Evolutionary conservation across 768 basidiomycete species (phyloP).

Genomic region (Pleurotus tuoliensis): DNA sequence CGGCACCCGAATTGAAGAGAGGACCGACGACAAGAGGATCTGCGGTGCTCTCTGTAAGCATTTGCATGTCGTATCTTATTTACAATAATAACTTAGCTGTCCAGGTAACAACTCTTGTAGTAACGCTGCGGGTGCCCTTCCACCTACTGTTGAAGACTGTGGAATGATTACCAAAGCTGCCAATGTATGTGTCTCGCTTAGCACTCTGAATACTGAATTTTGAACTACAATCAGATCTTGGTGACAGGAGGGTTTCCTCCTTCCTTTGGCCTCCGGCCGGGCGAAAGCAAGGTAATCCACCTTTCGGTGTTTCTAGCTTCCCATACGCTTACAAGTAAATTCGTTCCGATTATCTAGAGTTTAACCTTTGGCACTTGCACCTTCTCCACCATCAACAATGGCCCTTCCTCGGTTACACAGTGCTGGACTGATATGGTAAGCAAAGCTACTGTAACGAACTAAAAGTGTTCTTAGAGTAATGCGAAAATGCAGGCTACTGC

Average conservation of each 20-base stretch:
- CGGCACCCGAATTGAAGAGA: background rate
- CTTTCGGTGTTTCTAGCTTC: no score
- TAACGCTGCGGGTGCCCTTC: background rate
- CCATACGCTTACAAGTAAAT: background rate
- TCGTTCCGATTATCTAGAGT: background rate
- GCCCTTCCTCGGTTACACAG: conserved; percentile 3
- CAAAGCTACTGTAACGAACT: background rate
- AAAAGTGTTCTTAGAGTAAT: background rate
- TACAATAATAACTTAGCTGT: background rate
- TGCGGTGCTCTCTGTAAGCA: conserved; percentile 1
- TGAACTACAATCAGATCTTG: background rate
- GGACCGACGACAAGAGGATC: conserved; percentile 7
- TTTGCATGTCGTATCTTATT: background rate
- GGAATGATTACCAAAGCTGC: background rate
- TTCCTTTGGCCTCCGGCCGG: background rate
- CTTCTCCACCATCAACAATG: conserved; percentile 1
- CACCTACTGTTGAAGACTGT: conserved; percentile 1
- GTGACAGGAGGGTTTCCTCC: background rate
- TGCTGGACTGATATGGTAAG: conserved; percentile 3
- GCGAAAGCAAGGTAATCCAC: conserved; percentile 2
- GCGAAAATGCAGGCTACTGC: background rate
- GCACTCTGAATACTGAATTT: background rate
- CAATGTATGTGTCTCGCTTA: background rate
- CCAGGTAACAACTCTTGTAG: conserved; percentile 1
- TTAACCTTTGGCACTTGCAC: background rate